Base-by-base conservation (phyloP, 2,329 filamentous ascomycete genomes). In the Verticillium nubilum region DNA sequence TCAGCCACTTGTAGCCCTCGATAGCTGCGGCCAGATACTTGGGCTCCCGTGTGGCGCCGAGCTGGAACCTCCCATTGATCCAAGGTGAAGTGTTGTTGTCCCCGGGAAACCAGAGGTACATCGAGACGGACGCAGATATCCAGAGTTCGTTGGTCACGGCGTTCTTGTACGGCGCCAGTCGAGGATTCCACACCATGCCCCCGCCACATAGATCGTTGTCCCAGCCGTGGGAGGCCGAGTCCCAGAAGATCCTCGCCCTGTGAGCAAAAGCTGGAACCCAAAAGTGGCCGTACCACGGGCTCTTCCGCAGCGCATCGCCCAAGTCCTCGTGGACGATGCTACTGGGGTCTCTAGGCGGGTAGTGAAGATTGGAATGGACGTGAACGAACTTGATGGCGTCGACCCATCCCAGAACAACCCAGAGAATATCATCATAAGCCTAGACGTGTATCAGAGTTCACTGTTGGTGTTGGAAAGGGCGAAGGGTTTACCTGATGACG, bases 131-230 rank as follows among this genome's bases (percentile, higher is more conserved):
- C 0, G 91, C 92, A 0, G 93, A 82, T 61, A 97, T 91, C 75
- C 85, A 97, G 1, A 97, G 83, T 70, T 97, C 86, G 69, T 97
- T 97, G 29, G 94, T 98, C 67, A 98, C 96, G 63, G 94, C 92
- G 68, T 98, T 98, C 71, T 97, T 98, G 78, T 97, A 98, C 0
- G 92, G 92, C 42, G 81, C 74, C 28, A 94, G 76, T 35, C 85
- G 84, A 2, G 91, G 91, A 65, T 90, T 96, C 94, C 94, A 98
- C 15, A 86, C 83, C 90, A 98, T 96, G 52, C 94, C 94, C 25
- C 94, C 94, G 4, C 83, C 84, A 67, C 94, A 98, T 5, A 96
- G 81, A 26, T 80, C 80, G 25, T 84, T 89, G 69, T 96, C 90
- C 92, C 93, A 98, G 5, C 94, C 92, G 12, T 81, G 77, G 5